Conservation (phyloP, 208 protist genomes). For the Leishmania martiniquensis region DNA sequence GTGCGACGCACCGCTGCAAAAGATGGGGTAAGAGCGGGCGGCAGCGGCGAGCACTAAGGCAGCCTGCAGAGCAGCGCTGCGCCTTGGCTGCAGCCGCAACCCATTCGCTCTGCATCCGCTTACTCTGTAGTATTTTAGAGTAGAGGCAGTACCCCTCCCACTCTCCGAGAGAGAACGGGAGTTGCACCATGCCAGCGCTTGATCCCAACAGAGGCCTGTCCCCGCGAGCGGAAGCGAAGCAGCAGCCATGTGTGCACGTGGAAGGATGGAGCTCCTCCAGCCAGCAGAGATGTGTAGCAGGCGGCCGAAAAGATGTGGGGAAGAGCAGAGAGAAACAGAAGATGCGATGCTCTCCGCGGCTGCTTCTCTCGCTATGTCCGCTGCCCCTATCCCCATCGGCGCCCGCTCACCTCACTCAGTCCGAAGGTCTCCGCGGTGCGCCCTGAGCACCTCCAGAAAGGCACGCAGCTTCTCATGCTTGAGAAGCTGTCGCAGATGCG, state of each 20-base stretch:
- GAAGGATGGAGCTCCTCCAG: background rate
- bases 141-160: too few relatives aligned
- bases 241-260: background rate
- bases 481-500: constrained; percentile 38
- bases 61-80: too few relatives aligned
- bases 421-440: constrained; percentile 36
- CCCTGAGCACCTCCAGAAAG: constrained; percentile 28
- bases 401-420: background rate
- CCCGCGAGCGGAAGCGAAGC: too few relatives aligned
- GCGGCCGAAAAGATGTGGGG: background rate
- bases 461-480: constrained; percentile 22
- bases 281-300: background rate
- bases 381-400: background rate
- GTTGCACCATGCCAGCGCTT: too few relatives aligned
- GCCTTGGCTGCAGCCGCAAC: too few relatives aligned
- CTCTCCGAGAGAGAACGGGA: too few relatives aligned
- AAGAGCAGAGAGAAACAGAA: background rate
- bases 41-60: too few relatives aligned
- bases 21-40: too few relatives aligned
- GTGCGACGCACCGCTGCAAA: too few relatives aligned
- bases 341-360: background rate
- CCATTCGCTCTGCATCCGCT: too few relatives aligned
- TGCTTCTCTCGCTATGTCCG: background rate
- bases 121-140: too few relatives aligned
- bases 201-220: too few relatives aligned